Evolutionary conservation across 2,329 filamentous ascomycete genomes (phyloP), one percentile per base, ranked within the genome.

Genomic region (Fusarium incarnatum): DNA sequence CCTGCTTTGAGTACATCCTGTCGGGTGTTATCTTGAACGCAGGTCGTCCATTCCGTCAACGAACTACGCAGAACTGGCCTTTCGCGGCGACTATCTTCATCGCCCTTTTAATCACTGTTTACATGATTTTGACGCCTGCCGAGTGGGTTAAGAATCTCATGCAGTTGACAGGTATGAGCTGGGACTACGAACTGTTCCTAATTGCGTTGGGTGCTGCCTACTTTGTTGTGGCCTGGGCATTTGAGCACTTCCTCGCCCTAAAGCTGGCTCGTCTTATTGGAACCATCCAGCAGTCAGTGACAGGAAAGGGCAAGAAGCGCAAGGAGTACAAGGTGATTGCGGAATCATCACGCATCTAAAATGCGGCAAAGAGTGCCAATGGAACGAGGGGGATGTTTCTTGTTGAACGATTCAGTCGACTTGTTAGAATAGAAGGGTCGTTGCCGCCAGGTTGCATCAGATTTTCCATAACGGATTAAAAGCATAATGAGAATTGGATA

Each of bases 1-100:
- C 92, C 3, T 98, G 94, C 79, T 98, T 94, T 76, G 94, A 98
- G 78, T 99, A 99, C 79, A 97, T 97, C 40, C 85, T 98, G 23
- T 92, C 94, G 0, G 96, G 93, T 6, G 86, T 98, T 41, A 92
- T 98, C 2, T 85, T 99, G 30, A 97, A 92, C 73, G 93, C 96
- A n/a, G 97, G 96, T 2, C 90, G 88, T 34, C 96, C 96, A 1
- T 99, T 97, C 82, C 87, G 96, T 56, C 92, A 96, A 74, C 87
- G 88, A 18, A 93, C 94, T 83, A 84, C 84, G 20, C 87, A 91
- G 63, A 99, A 99, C 77, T 88, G 92, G 77, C 96, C 95, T 0
- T 98, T 98, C 76, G 88, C 97, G 37, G 83, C 88, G 9, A 96
- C 94, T 1, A 91, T 98, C 64, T 79, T 88, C 12, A 77, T 91